A percentile compares a stretch with the other conserved stretches of the same genome.
Conservation (phyloP, 176 grass and related monocot genomes). For the Bonia amplexicaulis region DNA sequence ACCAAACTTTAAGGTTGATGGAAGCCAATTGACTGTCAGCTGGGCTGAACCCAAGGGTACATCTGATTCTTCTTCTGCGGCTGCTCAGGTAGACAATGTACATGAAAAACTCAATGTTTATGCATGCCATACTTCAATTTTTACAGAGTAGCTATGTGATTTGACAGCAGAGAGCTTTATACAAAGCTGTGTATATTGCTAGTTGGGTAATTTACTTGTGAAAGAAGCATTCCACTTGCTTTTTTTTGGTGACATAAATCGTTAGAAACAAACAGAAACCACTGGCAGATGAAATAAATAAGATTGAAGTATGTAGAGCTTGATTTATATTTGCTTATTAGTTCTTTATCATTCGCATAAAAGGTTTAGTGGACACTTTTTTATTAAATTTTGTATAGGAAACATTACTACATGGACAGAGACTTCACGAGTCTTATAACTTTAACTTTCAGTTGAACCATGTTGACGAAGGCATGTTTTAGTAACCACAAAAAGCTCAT, state of each 20-base stretch:
- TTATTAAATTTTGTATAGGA: not conserved
- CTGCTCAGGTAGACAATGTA: constrained; percentile 51
- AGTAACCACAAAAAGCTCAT: not conserved
- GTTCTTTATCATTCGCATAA: not conserved
- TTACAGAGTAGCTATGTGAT: not conserved
- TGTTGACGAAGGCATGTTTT: not conserved
- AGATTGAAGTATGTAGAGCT: not conserved
- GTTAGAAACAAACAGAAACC: not conserved
- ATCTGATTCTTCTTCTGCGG: constrained; percentile 60
- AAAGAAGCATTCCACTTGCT: not conserved
- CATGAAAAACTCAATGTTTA: not conserved
- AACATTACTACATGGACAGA: not conserved
- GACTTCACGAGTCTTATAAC: not conserved
- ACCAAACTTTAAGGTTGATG: constrained; percentile 80
- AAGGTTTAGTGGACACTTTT: not conserved
- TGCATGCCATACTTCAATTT: not conserved
- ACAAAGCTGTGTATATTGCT: not conserved
- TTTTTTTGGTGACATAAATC: not conserved
- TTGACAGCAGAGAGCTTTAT: not conserved
- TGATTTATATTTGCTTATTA: not conserved
- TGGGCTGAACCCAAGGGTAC: constrained; percentile 91
- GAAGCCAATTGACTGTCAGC: constrained; percentile 81
- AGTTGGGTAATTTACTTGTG: not conserved
- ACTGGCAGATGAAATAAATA: not conserved
- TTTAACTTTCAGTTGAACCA: not conserved